phyloP scores from a whole-genome alignment of 73 alveolate genomes.

The Paramecium tetraurelia region DNA sequence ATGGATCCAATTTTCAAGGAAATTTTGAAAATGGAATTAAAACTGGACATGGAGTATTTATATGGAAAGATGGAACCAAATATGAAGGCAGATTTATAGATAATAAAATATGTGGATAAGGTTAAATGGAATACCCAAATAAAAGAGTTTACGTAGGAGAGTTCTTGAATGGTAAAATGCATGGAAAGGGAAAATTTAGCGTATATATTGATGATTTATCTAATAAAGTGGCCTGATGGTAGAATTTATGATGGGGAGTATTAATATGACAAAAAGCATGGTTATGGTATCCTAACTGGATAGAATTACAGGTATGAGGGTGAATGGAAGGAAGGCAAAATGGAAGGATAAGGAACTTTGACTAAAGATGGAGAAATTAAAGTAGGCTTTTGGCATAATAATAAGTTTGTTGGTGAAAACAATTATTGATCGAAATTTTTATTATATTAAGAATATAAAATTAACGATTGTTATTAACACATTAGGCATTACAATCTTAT shows the following conservation, averaged over 20 bases:
- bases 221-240: constrained; percentile 72
- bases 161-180: constrained; percentile 59
- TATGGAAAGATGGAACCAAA: constrained; percentile 54
- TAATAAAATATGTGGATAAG: constrained; percentile 48
- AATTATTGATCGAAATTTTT: background rate
- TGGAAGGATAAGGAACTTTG: constrained; percentile 27
- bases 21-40: constrained; percentile 1
- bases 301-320: constrained; percentile 51
- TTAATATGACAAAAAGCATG: constrained; percentile 84
- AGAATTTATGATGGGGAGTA: constrained; percentile 77
- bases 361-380: constrained; percentile 42
- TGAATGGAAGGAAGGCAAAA: constrained; percentile 16
- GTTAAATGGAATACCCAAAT: constrained; percentile 38
- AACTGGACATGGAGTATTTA: constrained; percentile 30
- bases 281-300: constrained; percentile 66
- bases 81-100: constrained; percentile 54
- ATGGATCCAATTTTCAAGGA: constrained; percentile 35
- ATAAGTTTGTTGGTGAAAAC: background rate
- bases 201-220: background rate
- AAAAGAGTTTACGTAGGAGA: constrained; percentile 59
- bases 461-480: too few relatives aligned
- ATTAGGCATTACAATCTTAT: too few relatives aligned
- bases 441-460: background rate
- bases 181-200: constrained; percentile 62
- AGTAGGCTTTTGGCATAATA: constrained; percentile 51